Conservation (phyloP, 1,284 basidiomycete species). For the Mrakiaceae sp. region DNA sequence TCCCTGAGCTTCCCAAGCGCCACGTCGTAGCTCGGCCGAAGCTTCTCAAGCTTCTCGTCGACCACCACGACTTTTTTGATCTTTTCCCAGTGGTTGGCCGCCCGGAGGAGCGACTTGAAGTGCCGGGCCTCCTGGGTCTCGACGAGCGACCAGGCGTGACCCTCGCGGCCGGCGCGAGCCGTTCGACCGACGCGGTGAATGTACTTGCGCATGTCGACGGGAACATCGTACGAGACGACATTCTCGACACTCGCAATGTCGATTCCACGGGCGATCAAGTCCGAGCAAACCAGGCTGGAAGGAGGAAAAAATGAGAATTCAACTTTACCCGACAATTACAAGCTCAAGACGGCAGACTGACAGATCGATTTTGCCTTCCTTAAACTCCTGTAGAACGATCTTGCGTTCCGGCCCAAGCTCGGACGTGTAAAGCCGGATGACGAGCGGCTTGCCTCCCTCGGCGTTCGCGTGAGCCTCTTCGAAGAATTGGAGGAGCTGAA, state of each 20-base stretch:
- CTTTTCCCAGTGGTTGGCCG: slow-evolving; percentile 58
- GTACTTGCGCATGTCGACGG: slow-evolving; percentile 95
- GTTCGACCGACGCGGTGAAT: slow-evolving; percentile 93
- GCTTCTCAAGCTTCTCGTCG: slow-evolving; percentile 49
- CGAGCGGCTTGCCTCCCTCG: slow-evolving; percentile 32
- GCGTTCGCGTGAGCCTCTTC: slow-evolving; percentile 42
- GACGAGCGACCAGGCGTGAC: slow-evolving; percentile 86
- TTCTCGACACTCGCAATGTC: slow-evolving; percentile 84
- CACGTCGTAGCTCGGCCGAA: slow-evolving; percentile 57
- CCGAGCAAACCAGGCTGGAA: slow-evolving; percentile 77
- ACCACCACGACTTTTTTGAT: slow-evolving; percentile 61
- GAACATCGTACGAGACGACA: slow-evolving; percentile 88
- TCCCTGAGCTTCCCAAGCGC: slow-evolving; percentile 18
- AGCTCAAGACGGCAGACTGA: background rate
- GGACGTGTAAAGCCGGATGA: slow-evolving; percentile 68
- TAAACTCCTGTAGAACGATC: slow-evolving; percentile 67
- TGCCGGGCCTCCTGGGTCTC: slow-evolving; percentile 90
- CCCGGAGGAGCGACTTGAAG: slow-evolving; percentile 75
- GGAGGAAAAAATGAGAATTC: background rate
- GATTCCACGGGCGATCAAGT: slow-evolving; percentile 92
- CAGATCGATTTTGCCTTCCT: slow-evolving; percentile 53
- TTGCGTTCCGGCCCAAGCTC: slow-evolving; percentile 48
- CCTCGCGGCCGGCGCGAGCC: slow-evolving; percentile 74
- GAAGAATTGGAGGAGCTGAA: slow-evolving; percentile 72
- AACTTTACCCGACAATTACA: background rate